phyloP scores from a whole-genome alignment of 208 protist genomes.

The Leishmania guyanensis region DNA sequence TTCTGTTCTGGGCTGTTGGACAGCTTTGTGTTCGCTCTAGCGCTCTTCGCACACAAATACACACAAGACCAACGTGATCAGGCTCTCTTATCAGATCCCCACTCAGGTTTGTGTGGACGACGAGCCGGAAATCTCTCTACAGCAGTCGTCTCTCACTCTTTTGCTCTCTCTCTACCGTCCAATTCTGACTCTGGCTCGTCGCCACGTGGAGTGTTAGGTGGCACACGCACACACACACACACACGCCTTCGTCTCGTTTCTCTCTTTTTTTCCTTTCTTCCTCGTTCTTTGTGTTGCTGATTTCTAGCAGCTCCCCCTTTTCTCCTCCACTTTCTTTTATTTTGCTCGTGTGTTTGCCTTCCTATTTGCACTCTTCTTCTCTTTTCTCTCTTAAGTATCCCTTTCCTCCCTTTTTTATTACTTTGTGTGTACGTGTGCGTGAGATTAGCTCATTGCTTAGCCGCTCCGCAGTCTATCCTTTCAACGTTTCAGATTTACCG shows the following conservation, averaged over 20 bases:
- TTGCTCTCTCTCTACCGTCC: conserved; percentile 4
- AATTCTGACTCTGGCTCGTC: conserved; percentile 3
- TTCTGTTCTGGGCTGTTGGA: conserved; percentile 6
- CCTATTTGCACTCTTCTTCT: background rate
- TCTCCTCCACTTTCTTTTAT: conserved; percentile 5
- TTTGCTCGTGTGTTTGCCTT: background rate
- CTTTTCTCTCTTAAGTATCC: background rate
- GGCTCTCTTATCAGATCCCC: background rate
- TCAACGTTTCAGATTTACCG: background rate
- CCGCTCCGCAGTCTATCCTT: background rate
- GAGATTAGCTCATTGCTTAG: background rate
- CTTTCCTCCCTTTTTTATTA: background rate
- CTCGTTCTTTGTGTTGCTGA: background rate
- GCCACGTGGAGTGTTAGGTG: background rate
- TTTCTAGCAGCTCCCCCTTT: conserved; percentile 6
- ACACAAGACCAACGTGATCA: background rate
- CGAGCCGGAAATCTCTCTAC: background rate
- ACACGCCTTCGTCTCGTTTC: background rate
- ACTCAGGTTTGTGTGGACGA: background rate
- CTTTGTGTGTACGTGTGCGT: conserved; percentile 6
- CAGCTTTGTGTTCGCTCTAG: background rate
- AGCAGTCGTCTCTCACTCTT: background rate
- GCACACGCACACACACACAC: background rate
- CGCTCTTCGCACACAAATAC: background rate
- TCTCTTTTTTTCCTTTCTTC: background rate